Evolutionary conservation across 2,329 filamentous ascomycete species (phyloP).

Genomic region (Sporothrix brasiliensis): DNA sequence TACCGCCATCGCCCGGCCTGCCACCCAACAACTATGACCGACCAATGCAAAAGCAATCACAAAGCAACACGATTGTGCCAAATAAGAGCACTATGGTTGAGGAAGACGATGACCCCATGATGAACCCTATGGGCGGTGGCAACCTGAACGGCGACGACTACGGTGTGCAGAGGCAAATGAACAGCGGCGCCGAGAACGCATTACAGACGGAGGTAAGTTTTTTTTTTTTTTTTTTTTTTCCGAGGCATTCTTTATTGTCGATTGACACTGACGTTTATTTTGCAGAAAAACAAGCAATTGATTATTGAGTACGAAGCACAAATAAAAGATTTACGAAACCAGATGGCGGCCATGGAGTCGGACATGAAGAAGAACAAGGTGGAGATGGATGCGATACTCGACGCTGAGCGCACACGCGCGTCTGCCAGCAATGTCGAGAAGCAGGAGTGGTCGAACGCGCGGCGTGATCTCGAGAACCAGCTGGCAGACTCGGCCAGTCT

Average conservation of each 20-base stretch:
- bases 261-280: neutral
- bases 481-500: slow-evolving; percentile 72
- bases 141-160: slow-evolving; percentile 37
- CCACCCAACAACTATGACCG: slow-evolving; percentile 69
- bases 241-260: too few species aligned
- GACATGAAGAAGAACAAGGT: slow-evolving; percentile 72
- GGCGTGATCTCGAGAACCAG: slow-evolving; percentile 69
- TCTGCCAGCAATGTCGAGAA: slow-evolving; percentile 63
- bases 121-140: slow-evolving; percentile 37
- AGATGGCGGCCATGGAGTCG: slow-evolving; percentile 71
- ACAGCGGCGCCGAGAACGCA: slow-evolving; percentile 44
- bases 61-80: slow-evolving; percentile 93
- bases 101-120: slow-evolving; percentile 72
- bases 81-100: slow-evolving; percentile 98
- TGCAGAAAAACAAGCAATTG: slow-evolving; percentile 47
- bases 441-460: slow-evolving; percentile 69
- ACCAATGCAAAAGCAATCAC: slow-evolving; percentile 84
- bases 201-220: slow-evolving; percentile 47
- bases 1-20: slow-evolving; percentile 63
- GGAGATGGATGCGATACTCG: slow-evolving; percentile 63
- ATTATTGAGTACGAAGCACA: slow-evolving; percentile 81
- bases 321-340: slow-evolving; percentile 72
- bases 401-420: slow-evolving; percentile 59
- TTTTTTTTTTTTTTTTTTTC: neutral
- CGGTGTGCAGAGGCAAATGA: slow-evolving; percentile 49